Evolutionary conservation across 2,329 filamentous ascomycete genomes (phyloP).

Genomic region (Fusarium sp.): DNA sequence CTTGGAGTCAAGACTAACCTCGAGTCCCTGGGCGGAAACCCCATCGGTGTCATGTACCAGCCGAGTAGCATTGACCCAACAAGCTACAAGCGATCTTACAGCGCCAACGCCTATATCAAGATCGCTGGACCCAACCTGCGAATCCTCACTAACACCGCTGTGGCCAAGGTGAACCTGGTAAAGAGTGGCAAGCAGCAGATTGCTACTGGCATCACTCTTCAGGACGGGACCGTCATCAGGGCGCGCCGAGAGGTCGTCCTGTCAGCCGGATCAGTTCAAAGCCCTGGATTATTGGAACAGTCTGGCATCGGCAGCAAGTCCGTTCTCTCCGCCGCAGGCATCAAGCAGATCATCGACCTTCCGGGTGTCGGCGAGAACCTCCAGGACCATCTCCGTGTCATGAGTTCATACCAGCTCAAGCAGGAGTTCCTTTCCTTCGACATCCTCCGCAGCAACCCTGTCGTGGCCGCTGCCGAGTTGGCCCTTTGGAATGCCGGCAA

Average conservation of each 20-base stretch:
- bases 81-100: constrained; percentile 62
- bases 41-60: constrained; percentile 61
- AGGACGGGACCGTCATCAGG: constrained; percentile 11
- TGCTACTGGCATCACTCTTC: constrained; percentile 34
- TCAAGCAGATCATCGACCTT: constrained; percentile 16
- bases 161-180: constrained; percentile 33
- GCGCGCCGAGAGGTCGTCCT: constrained; percentile 20
- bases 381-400: constrained; percentile 35
- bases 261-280: constrained; percentile 23
- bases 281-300: constrained; percentile 20
- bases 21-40: constrained; percentile 59
- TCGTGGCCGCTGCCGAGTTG: constrained; percentile 29
- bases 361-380: constrained; percentile 25
- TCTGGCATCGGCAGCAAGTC: constrained; percentile 21
- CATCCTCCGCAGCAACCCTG: constrained; percentile 31
- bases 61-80: constrained; percentile 59
- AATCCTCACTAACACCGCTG: constrained; percentile 34
- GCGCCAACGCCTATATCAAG: constrained; percentile 57
- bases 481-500: constrained; percentile 35
- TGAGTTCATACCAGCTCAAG: constrained; percentile 49
- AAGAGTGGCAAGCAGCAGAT: constrained; percentile 35
- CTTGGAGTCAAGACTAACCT: constrained; percentile 54
- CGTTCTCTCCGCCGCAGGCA: constrained; percentile 8
- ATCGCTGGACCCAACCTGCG: constrained; percentile 55
- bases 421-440: constrained; percentile 22